phyloP scores from a whole-genome alignment of 1,284 basidiomycete species.

The Tilletia walkeri region DNA sequence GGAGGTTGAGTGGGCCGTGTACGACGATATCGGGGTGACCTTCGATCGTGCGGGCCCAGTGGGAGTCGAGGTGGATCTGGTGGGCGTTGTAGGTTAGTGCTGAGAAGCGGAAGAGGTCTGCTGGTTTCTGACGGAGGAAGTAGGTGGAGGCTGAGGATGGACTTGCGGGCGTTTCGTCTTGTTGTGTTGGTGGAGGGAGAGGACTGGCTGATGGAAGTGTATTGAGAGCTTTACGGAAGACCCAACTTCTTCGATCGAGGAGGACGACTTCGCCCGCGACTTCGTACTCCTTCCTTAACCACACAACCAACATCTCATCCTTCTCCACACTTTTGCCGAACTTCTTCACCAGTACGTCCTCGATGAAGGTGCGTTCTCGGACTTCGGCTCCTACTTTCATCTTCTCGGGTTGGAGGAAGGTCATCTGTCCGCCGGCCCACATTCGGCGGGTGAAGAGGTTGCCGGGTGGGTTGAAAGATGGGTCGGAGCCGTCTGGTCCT shows the following conservation, averaged over 20 bases:
- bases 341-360: constrained; percentile 21
- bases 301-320: constrained; percentile 26
- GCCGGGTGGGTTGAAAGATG: constrained; percentile 26
- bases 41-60: constrained; percentile 45
- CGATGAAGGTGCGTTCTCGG: constrained; percentile 21
- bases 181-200: constrained; percentile 24
- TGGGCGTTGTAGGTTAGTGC: constrained; percentile 52
- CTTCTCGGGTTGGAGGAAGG: neutral
- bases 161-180: constrained; percentile 1
- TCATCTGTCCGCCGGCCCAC: constrained; percentile 28
- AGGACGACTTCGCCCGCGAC: neutral
- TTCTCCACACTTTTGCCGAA: neutral
- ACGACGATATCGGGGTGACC: constrained; percentile 30
- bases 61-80: constrained; percentile 45
- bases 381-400: constrained; percentile 8
- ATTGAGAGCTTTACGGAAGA: constrained; percentile 16
- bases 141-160: no score
- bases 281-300: constrained; percentile 23
- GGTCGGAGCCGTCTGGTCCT: constrained; percentile 23
- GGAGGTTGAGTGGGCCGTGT: constrained; percentile 42
- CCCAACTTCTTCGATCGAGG: constrained; percentile 22
- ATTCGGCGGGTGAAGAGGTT: constrained; percentile 22
- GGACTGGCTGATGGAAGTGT: neutral
- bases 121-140: constrained; percentile 20
- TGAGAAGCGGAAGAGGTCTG: constrained; percentile 48